phyloP scores from a whole-genome alignment of 768 basidiomycete species.

The Flagelloscypha sp. region DNA sequence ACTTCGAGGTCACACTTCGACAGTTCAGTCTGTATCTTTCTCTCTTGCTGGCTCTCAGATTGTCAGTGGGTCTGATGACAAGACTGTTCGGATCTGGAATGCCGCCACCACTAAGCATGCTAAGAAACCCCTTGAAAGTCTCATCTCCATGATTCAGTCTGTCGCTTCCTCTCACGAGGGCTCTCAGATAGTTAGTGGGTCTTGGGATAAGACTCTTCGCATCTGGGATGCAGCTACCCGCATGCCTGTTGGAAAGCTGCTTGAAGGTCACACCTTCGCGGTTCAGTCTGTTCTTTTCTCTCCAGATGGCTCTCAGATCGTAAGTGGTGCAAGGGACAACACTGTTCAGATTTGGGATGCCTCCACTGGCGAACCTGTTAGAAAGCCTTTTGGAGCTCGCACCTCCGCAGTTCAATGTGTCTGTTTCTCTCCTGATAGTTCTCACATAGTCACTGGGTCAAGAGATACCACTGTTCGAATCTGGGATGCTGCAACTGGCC shows the following conservation, averaged over 20 bases:
- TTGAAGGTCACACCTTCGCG: conserved; percentile 8
- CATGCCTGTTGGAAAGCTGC: conserved; percentile 1
- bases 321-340: conserved; percentile 12
- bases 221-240: conserved; percentile 10
- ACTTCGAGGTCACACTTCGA: conserved; percentile 2
- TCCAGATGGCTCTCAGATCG: conserved; percentile 13
- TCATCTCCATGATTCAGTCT: neutral
- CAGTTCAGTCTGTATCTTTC: conserved; percentile 3
- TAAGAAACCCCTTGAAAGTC: neutral
- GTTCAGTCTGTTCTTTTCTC: conserved; percentile 12
- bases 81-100: conserved; percentile 9
- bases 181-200: conserved; percentile 5
- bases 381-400: conserved; percentile 5
- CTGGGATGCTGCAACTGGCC: conserved; percentile 7
- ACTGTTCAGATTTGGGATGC: conserved; percentile 13
- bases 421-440: conserved; percentile 14
- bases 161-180: conserved; percentile 11
- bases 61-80: conserved; percentile 7
- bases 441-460: conserved; percentile 12
- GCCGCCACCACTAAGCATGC: conserved; percentile 4
- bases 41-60: conserved; percentile 8
- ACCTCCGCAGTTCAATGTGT: conserved; percentile 4
- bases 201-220: conserved; percentile 5
- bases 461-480: conserved; percentile 9
- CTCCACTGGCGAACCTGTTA: neutral